phyloP scores from a whole-genome alignment of 177 flowering plant genomes.

The Vitis hybrid region DNA sequence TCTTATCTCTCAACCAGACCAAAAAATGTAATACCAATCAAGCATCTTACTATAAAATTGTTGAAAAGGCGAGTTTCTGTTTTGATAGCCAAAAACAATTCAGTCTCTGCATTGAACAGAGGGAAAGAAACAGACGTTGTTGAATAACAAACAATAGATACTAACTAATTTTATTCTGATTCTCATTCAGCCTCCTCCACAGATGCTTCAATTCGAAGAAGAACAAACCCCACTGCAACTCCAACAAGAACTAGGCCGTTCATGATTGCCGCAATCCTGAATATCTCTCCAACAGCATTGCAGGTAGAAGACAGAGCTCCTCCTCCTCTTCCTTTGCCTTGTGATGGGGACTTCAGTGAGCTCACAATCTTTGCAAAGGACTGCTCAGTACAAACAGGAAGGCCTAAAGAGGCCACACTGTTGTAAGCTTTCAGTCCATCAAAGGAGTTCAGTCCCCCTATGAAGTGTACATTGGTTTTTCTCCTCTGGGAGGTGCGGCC shows the following conservation, averaged over 20 bases:
- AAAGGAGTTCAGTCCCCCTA: conserved; percentile 59
- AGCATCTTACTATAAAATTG: no score
- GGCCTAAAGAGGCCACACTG: conserved; percentile 48
- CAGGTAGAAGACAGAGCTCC: conserved; percentile 65
- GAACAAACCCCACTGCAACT: conserved; percentile 89
- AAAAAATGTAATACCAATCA: no score
- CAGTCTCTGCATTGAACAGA: no score
- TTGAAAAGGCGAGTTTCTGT: no score
- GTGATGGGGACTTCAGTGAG: conserved; percentile 35
- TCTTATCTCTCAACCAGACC: no score
- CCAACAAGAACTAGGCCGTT: conserved; percentile 72
- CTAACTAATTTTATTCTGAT: no score
- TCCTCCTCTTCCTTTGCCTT: conserved; percentile 40
- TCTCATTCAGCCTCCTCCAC: conserved; percentile 60
- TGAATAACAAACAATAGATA: no score
- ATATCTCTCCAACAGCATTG: conserved; percentile 71
- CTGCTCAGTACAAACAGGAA: conserved; percentile 47
- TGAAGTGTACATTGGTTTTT: conserved; percentile 25
- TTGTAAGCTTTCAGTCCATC: conserved; percentile 72
- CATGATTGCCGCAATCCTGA: conserved; percentile 77
- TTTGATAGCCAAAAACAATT: no score
- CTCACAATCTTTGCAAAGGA: conserved; percentile 56
- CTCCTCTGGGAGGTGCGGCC: conserved; percentile 15
- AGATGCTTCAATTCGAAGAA: conserved; percentile 74
- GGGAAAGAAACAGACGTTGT: no score